Conservation (phyloP, 2,329 filamentous ascomycete genomes). For the Teratosphaeria gauchensis region DNA sequence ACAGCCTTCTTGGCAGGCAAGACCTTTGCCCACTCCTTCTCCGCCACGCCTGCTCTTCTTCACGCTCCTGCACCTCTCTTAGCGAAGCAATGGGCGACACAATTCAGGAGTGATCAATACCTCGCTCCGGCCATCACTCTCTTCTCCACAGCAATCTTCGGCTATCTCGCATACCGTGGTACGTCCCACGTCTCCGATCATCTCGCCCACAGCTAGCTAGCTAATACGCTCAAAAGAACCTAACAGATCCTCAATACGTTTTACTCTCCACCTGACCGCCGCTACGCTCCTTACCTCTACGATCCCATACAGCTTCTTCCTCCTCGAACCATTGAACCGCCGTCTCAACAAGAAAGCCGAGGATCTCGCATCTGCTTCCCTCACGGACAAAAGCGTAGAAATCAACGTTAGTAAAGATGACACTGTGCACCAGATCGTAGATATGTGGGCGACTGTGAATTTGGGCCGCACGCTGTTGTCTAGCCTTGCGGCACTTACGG, state of each 20-base stretch:
- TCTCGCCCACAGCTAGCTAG: constrained; percentile 7
- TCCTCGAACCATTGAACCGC: constrained; percentile 40
- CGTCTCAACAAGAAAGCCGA: constrained; percentile 39
- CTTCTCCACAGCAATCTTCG: constrained; percentile 34
- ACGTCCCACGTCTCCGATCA: neutral
- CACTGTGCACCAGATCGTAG: constrained; percentile 43
- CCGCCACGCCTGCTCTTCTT: constrained; percentile 43
- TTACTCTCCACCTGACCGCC: constrained; percentile 39
- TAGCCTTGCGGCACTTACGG: constrained; percentile 13
- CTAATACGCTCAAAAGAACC: constrained; percentile 16
- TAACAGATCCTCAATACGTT: constrained; percentile 16
- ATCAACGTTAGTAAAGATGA: constrained; percentile 31
- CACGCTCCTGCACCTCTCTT: constrained; percentile 47
- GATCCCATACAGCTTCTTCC: constrained; percentile 43
- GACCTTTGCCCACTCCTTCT: constrained; percentile 29
- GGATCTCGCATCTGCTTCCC: constrained; percentile 27
- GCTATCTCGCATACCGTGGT: constrained; percentile 39
- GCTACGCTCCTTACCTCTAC: constrained; percentile 37
- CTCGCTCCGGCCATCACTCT: constrained; percentile 32
- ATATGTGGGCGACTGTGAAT: constrained; percentile 48
- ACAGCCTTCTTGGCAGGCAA: constrained; percentile 36
- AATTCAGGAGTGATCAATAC: constrained; percentile 32
- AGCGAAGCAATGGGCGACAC: constrained; percentile 44
- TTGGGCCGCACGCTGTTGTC: constrained; percentile 31
- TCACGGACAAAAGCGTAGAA: constrained; percentile 32